phyloP scores from a whole-genome alignment of 352 stramenopile species.

The Pythium aristosporum region DNA sequence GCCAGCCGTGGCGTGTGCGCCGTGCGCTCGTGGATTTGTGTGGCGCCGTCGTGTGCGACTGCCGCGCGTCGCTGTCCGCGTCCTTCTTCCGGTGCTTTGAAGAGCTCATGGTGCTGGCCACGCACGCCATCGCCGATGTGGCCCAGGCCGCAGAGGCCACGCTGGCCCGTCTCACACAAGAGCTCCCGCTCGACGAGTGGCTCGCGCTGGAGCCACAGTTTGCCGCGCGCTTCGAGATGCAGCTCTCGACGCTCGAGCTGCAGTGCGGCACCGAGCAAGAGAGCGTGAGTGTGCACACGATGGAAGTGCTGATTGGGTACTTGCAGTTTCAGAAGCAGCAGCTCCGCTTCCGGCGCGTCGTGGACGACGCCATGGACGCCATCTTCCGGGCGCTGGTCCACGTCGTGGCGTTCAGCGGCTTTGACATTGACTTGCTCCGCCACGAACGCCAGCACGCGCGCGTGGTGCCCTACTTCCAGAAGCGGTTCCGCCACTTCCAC shows the following conservation, averaged over 20 bases:
- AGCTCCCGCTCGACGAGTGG: conserved; percentile 47
- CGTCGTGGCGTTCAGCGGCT: conserved; percentile 55
- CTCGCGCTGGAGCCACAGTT: conserved; percentile 61
- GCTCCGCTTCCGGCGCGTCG: conserved; percentile 32
- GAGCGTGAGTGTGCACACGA: conserved; percentile 45
- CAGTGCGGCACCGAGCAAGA: conserved; percentile 66
- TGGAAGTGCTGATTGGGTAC: conserved; percentile 76
- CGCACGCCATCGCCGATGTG: conserved; percentile 44
- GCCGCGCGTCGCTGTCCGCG: conserved; percentile 40
- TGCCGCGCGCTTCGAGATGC: conserved; percentile 64
- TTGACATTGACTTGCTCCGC: conserved; percentile 76
- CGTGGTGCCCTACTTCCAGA: conserved; percentile 75
- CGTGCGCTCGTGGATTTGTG: conserved; percentile 63
- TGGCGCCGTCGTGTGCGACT: conserved; percentile 48
- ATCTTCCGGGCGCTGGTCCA: conserved; percentile 49
- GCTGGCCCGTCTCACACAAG: conserved; percentile 19
- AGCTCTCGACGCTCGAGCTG: conserved; percentile 65
- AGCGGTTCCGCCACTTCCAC: conserved; percentile 70
- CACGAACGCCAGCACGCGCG: conserved; percentile 32
- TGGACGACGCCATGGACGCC: conserved; percentile 53
- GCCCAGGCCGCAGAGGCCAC: conserved; percentile 22
- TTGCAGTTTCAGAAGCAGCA: conserved; percentile 48
- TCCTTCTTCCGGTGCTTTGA: conserved; percentile 81
- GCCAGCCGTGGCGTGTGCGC: conserved; percentile 64
- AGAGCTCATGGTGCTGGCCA: conserved; percentile 67